A percentile compares a stretch with the other conserved stretches of the same genome.
These are phyloP conservation scores for Pseudotsuga menziesii DNA, from an alignment of 75 land plant genomes.

Conservation along the genomic window DNA sequence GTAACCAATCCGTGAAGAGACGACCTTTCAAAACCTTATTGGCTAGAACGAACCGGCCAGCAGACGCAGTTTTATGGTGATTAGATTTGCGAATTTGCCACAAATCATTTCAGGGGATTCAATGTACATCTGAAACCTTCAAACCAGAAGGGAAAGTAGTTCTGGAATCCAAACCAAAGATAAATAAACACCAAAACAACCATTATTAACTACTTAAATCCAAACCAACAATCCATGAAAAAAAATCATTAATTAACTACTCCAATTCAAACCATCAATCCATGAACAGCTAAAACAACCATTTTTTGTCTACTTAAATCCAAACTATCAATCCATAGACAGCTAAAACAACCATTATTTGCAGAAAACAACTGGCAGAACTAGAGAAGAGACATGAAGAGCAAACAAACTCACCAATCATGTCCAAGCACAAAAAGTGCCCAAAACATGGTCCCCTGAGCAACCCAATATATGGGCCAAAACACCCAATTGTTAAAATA, in stretches of 20 bases:
- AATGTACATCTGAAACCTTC: too few relatives aligned
- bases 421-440: conserved; percentile 95
- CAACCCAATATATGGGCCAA: conserved; percentile 90
- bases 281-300: neutral
- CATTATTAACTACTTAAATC: neutral
- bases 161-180: too few relatives aligned
- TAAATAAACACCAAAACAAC: neutral
- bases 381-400: neutral
- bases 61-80: too few relatives aligned
- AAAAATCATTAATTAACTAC: neutral
- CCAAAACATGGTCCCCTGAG: conserved; percentile 99
- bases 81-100: too few relatives aligned
- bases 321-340: too few relatives aligned
- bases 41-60: too few relatives aligned
- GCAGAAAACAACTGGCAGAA: neutral
- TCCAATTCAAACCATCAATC: neutral
- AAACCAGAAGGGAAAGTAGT: too few relatives aligned
- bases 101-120: too few relatives aligned
- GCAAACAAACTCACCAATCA: conserved; percentile 62
- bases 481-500: conserved; percentile 66
- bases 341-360: neutral
- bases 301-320: neutral
- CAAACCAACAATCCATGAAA: too few relatives aligned
- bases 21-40: too few relatives aligned
- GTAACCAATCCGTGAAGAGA: too few relatives aligned